Evolutionary conservation across 78 protist genomes (phyloP).

Genomic region (slime mould (Dictyostelium discoideum)): DNA sequence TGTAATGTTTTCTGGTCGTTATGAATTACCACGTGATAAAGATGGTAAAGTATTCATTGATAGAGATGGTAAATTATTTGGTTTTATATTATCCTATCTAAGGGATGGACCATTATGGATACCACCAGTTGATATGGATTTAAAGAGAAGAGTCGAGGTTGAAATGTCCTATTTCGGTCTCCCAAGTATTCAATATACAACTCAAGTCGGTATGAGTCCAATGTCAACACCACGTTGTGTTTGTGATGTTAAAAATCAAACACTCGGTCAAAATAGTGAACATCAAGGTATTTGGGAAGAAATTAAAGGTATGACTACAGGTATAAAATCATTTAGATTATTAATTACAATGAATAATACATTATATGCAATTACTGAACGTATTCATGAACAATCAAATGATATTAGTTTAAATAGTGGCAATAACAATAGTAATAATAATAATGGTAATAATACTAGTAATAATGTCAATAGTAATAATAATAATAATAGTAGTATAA

Average conservation of each 20-base stretch:
- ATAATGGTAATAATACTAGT: background rate
- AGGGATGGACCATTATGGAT: constrained; percentile 72
- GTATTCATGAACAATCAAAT: background rate
- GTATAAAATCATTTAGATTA: constrained; percentile 49
- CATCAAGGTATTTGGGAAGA: constrained; percentile 73
- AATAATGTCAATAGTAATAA: too few species aligned
- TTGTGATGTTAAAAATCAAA: constrained; percentile 15
- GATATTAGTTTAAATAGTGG: background rate
- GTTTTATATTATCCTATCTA: constrained; percentile 41
- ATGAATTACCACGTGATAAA: constrained; percentile 59
- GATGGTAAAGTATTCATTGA: constrained; percentile 77
- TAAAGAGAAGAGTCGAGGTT: constrained; percentile 30
- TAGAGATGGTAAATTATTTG: constrained; percentile 74
- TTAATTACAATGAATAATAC: constrained; percentile 5
- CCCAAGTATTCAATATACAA: constrained; percentile 4
- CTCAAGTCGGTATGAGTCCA: constrained; percentile 7
- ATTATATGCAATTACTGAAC: constrained; percentile 73
- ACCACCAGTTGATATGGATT: constrained; percentile 27
- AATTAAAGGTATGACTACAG: constrained; percentile 10
- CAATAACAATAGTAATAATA: background rate
- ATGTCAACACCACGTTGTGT: constrained; percentile 66
- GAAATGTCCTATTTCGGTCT: constrained; percentile 68
- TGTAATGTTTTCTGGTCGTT: constrained; percentile 59
- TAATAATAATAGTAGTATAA: background rate
- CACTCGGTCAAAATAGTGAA: constrained; percentile 20